Evolutionary conservation across 148 eudicot genomes (phyloP).

Genomic region (Gaultheria prostrata): DNA sequence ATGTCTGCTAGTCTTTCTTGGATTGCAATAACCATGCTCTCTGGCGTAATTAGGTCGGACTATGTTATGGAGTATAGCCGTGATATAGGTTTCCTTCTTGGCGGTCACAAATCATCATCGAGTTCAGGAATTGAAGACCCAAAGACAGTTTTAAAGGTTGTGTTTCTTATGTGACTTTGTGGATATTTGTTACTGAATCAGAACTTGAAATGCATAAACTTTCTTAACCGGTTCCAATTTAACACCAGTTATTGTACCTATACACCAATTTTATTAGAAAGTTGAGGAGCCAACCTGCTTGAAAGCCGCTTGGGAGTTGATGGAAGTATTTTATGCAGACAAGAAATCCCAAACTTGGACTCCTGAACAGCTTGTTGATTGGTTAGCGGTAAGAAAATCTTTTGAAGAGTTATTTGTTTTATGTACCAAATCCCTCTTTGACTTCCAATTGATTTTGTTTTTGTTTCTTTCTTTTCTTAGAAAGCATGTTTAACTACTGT

Average conservation of each 20-base stretch:
- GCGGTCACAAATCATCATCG: slow-evolving; percentile 42
- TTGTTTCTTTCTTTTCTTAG: neutral
- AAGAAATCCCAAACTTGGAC: slow-evolving; percentile 79
- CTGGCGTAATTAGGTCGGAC: slow-evolving; percentile 57
- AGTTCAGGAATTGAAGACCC: slow-evolving; percentile 62
- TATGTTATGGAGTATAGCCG: slow-evolving; percentile 78
- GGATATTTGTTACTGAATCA: neutral
- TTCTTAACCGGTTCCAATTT: neutral
- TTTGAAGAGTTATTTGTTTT: slow-evolving; percentile 14
- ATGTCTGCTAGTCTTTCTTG: slow-evolving; percentile 12
- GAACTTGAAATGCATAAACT: neutral
- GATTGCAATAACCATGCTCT: slow-evolving; percentile 1
- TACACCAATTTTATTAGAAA: slow-evolving; percentile 31
- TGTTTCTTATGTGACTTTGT: slow-evolving; percentile 4
- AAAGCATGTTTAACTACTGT: neutral
- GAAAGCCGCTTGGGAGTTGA: slow-evolving; percentile 96
- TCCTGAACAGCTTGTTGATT: slow-evolving; percentile 87
- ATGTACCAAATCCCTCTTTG: neutral
- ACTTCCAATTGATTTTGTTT: neutral
- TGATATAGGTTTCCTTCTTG: slow-evolving; percentile 80
- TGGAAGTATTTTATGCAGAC: slow-evolving; percentile 89
- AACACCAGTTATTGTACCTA: neutral
- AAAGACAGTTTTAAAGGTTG: slow-evolving; percentile 58
- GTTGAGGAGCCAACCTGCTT: slow-evolving; percentile 65
- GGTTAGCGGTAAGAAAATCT: slow-evolving; percentile 76